Conservation (phyloP, 306 rosid species). For the Prunus padus region DNA sequence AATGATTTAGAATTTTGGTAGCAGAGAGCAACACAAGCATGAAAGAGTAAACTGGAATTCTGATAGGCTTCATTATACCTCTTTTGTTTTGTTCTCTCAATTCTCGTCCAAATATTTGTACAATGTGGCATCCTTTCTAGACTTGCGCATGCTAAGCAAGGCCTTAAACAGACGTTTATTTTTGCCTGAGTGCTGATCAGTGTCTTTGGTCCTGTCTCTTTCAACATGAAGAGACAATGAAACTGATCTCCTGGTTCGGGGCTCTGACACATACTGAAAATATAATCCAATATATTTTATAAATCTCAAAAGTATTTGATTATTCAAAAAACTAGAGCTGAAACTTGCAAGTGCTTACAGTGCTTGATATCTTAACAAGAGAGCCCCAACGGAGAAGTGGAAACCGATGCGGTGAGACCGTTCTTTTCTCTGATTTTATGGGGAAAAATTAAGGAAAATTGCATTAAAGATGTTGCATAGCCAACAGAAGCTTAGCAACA, state of each 20-base stretch:
- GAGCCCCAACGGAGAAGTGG: conserved; percentile 28
- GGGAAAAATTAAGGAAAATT: neutral
- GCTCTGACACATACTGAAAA: conserved; percentile 27
- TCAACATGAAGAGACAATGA: conserved; percentile 22
- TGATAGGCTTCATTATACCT: neutral
- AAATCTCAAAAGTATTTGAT: neutral
- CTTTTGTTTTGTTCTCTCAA: conserved; percentile 2
- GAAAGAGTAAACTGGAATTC: neutral
- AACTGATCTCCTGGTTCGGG: conserved; percentile 26
- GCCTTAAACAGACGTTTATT: conserved; percentile 31
- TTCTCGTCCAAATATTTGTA: conserved; percentile 26
- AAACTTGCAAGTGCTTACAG: conserved; percentile 26
- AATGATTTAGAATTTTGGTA: neutral
- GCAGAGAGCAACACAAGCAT: neutral
- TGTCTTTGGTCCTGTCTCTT: conserved; percentile 18
- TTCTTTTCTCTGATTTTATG: conserved; percentile 22
- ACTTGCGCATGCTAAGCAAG: conserved; percentile 30
- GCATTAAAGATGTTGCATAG: neutral
- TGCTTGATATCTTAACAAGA: conserved; percentile 25
- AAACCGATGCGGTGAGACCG: conserved; percentile 22
- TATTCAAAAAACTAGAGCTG: neutral
- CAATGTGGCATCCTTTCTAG: conserved; percentile 17
- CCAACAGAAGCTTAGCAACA: neutral
- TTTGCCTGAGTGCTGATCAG: conserved; percentile 3
- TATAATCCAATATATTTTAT: neutral